Base-by-base conservation (phyloP, 2,329 filamentous ascomycete species). In the Fusarium clavum region DNA sequence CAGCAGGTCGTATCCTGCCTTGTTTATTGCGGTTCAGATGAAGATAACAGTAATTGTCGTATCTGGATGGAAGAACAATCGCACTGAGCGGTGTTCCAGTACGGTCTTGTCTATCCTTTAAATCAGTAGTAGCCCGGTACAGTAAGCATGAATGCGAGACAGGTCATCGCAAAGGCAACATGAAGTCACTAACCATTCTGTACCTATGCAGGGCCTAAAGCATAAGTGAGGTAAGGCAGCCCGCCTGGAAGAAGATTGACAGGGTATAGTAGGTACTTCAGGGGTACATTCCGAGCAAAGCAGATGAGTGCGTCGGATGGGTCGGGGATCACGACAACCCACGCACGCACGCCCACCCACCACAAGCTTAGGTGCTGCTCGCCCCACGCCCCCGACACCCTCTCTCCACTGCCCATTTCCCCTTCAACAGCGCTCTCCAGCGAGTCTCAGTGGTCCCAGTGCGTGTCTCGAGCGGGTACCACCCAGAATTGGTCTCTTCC, bases 361-460 rank as follows among this genome's bases (percentile, higher is more conserved):
- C 47, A 53, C 57, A 40, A 41, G 54, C 61, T 61, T 63, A 57
- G 34, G 34, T 38, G 18, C 34, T 38, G 34, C 18, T 38, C 46
- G 73, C 61, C 71, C 73, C 73, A 74, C 72, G 68, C 70, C 72
- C 67, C 59, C 51, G 67, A 64, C 71, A 73, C 65, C 62, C 69
- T 65, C 69, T 69, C 62, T 70, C 73, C 73, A 75, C 71, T 73
- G 71, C 73, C 72, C 70, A 73, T 75, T 74, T 75, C 71, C 73
- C 72, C 67, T 73, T 73, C 49, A 57, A 49, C 62, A 74, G 59
- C 73, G 61, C 53, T 67, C 51, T 24, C 40, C 69, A 67, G 69
- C 65, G 49, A 66, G 62, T 72, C 70, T 65, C 64, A 65, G 71
- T 58, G 43, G 62, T 72, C 68, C 70, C 65, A 65, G 71, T 58